These are phyloP conservation scores for Penicillium crustosum DNA, from an alignment of 2,329 filamentous ascomycete genomes.

Conservation along the genomic window DNA sequence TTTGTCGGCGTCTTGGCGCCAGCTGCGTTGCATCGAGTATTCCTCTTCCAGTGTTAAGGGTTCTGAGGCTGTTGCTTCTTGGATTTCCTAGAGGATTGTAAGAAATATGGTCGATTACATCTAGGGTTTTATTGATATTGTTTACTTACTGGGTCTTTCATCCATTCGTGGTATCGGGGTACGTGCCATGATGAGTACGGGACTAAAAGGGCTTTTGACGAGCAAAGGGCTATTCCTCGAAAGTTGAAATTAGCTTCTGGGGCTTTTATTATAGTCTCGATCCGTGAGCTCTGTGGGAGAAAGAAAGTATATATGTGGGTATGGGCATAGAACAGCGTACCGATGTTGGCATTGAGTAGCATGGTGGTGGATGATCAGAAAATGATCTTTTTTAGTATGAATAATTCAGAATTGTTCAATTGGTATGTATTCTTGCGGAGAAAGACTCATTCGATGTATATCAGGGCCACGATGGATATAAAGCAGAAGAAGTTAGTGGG, in stretches of 20 bases:
- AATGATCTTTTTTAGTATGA: neutral
- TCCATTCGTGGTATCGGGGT: conserved; percentile 81
- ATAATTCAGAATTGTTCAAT: neutral
- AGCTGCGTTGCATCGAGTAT: conserved; percentile 85
- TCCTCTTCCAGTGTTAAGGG: conserved; percentile 77
- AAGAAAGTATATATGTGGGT: neutral
- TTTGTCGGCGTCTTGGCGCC: conserved; percentile 80
- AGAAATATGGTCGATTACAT: neutral
- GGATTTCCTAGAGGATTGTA: conserved; percentile 57
- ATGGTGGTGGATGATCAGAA: conserved; percentile 20
- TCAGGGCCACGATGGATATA: neutral
- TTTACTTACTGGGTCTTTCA: conserved; percentile 68
- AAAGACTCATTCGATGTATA: neutral
- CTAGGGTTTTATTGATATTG: neutral
- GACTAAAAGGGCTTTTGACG: conserved; percentile 69
- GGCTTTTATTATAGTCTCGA: neutral
- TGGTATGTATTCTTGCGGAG: neutral
- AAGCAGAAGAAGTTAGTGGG: neutral
- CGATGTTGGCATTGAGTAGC: conserved; percentile 39
- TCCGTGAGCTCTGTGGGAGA: neutral
- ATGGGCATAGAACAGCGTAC: conserved; percentile 21
- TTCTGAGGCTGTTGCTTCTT: conserved; percentile 82
- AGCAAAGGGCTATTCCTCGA: conserved; percentile 60
- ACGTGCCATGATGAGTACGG: conserved; percentile 85
- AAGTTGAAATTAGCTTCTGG: neutral